Evolutionary conservation across 345 rosid genomes (phyloP), one percentile per base, ranked within the genome.

Genomic region (Melastoma malabathricum): DNA sequence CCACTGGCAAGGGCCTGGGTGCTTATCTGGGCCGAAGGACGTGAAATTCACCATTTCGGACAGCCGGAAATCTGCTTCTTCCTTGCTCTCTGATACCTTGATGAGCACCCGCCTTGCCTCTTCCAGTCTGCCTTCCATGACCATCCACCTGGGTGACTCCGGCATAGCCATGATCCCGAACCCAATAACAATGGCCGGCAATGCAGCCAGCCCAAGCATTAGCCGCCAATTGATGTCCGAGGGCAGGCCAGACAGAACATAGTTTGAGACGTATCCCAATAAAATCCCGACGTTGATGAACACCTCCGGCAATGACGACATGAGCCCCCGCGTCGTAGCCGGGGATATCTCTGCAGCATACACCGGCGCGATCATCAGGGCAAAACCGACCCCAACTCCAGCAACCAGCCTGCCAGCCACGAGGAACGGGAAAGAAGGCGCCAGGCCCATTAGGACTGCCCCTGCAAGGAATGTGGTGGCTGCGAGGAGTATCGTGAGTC

Each of bases 111-210:
- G 43, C 59, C 63, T 71, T 12, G 88, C 90, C 49, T 80, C 83
- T 1, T 61, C 75, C 0, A 64, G 57, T 54, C 68, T 64, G 46
- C 82, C 77, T 47, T 78, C 62, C 66, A 75, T 65, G n/a, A 78
- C 80, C 0, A 82, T 80, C 90, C 88, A 85, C 47, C 80, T 62
- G 4, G 95, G 95, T 14, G 95, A 82, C 68, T 85, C 90, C 0
- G 90, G 90, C 85, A 80, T 77, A 18, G 58, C 61, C 58, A 78
- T 45, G 18, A 80, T 85, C 5, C 81, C 80, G 2, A 76, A 6
- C 12, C 73, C 88, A 34, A 82, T 63, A 0, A 57, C 19, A 1
- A 74, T 10, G 0, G 85, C 63, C 0, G 95, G 95, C 4, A 80
- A 13, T 0, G 78, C 85, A 5, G 83, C 83, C 15, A 85, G 54